Conservation (phyloP, 345 rosid genomes). For the Atalantia buxifolia region DNA sequence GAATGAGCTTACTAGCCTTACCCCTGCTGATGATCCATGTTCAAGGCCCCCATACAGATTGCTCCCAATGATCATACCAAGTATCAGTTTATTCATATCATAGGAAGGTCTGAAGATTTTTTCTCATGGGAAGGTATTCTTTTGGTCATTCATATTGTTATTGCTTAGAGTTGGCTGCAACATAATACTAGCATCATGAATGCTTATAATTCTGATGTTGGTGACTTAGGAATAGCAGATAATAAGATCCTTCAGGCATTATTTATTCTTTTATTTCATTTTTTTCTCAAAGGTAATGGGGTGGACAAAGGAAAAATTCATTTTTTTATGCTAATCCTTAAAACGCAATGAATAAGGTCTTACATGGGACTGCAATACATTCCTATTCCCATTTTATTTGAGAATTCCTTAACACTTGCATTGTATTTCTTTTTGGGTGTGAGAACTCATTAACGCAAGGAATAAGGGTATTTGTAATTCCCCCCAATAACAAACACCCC, state of each 20-base stretch:
- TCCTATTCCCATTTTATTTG: not conserved
- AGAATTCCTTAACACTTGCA: not conserved
- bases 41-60: constrained; percentile 37
- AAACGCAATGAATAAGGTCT: not conserved
- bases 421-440: too few relatives aligned
- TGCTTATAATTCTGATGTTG: not conserved
- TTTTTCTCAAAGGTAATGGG: too few relatives aligned
- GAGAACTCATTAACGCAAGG: too few relatives aligned
- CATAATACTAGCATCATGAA: not conserved
- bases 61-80: constrained; percentile 80
- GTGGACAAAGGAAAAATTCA: too few relatives aligned
- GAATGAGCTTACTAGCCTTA: constrained; percentile 58
- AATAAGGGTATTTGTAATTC: too few relatives aligned
- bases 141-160: not conserved
- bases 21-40: constrained; percentile 41
- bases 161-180: not conserved
- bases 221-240: not conserved
- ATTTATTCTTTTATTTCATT: not conserved
- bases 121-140: constrained; percentile 17
- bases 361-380: not conserved
- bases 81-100: constrained; percentile 32
- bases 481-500: too few relatives aligned
- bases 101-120: constrained; percentile 11
- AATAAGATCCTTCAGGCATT: not conserved
- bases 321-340: not conserved